Evolutionary conservation across 179 eudicot genomes (phyloP), one percentile per base, ranked within the genome.

Genomic region (Actinidia polygama): DNA sequence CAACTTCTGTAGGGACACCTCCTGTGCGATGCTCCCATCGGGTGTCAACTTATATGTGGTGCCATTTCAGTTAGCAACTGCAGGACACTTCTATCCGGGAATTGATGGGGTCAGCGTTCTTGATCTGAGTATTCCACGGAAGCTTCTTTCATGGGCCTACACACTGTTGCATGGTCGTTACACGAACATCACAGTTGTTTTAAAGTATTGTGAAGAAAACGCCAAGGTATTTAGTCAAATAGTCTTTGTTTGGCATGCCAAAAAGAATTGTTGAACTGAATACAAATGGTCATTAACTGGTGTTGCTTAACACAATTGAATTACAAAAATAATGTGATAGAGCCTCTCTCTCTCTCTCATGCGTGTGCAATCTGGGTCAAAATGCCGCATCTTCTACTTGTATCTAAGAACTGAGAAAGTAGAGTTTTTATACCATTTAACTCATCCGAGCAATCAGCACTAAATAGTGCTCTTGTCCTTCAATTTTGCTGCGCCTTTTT

Each of bases 81-180:
- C 88, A 53, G 91, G 88, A 64, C 86, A 86, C 75, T 87, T 89
- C 78, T 89, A 91, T 68, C 91, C 87, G 1, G 92, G 89, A 68
- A 81, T 87, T 53, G 97, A 92, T 81, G 96, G 96, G 64, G 88
- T 89, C 71, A 91, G 88, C 85, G 86, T 89, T 74, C 87, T 97
- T 83, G 98, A 97, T 75, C 82, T 94, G 88, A 94, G 90, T 84
- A 90, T 90, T 80, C 91, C 98, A 11, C 82, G 98, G 85, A 95
- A 95, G 91, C 98, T 97, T 83, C 90, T 97, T 46, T 79, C 93
- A 75, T 97, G 99, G 99, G 97, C 98, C 7, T 92, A 94, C 89
- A 89, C 98, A 44, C 87, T 97, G 46, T 85, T 95, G 88, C 96
- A 94, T 67, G 99, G 99, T 58, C 92, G 87, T 63, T 92, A 89